Evolutionary conservation across 139 green algal species (phyloP), one percentile per base, ranked within the genome.

Genomic region (Chlorella vulgaris): DNA sequence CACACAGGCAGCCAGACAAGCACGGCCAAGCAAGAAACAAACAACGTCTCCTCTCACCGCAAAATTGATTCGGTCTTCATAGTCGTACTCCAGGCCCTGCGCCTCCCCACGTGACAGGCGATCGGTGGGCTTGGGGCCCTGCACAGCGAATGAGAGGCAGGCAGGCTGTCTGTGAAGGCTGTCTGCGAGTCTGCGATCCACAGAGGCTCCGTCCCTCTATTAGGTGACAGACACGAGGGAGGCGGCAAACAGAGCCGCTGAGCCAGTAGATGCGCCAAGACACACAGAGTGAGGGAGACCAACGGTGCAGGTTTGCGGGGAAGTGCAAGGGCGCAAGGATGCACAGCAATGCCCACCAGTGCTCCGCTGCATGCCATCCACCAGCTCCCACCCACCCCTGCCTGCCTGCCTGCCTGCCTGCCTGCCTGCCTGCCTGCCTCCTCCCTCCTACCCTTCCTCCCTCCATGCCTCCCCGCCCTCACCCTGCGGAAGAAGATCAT

Each of bases 401-500:
- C n/a, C n/a, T n/a, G n/a, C n/a, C n/a, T n/a, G n/a, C n/a, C n/a
- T n/a, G n/a, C n/a, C n/a, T n/a, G n/a, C n/a, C n/a, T n/a, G n/a
- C n/a, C n/a, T n/a, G n/a, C n/a, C n/a, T n/a, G n/a, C n/a, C n/a
- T n/a, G n/a, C n/a, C n/a, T n/a, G n/a, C n/a, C n/a, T n/a, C n/a
- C n/a, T n/a, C n/a, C n/a, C n/a, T n/a, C n/a, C n/a, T n/a, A n/a
- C 69, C 29, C 69, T 28, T 28, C 26, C 40, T 26, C 43, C 66
- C 28, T 42, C 21, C 7, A 31, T 8, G 31, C 6, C 40, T 69
- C 5, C 15, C 22, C 18, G 10, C 21, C 10, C 84, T 43, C 33
- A 88, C 93, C 77, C 86, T 85, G 53, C 93, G 86, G 85, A 90
- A 96, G 88, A 97, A 97, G 75, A 96, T 95, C 89, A 97, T 95